Conservation (phyloP, 352 stramenopile species). For the Phytophthora nicotianae region DNA sequence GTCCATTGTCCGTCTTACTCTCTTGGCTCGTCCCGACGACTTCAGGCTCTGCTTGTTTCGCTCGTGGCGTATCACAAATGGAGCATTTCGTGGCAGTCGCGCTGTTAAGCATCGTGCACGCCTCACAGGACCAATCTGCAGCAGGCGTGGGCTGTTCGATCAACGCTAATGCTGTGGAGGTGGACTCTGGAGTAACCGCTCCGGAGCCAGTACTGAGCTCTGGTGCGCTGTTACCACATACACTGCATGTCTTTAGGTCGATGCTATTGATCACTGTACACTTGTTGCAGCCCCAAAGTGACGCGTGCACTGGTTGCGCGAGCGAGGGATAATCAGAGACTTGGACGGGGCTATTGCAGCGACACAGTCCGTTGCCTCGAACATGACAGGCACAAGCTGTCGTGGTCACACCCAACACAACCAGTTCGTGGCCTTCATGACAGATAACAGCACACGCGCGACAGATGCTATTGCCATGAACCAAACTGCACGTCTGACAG, state of each 20-base stretch:
- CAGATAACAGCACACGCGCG: constrained; percentile 73
- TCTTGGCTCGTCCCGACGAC: constrained; percentile 23
- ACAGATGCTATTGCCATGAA: constrained; percentile 73
- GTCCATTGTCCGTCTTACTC: constrained; percentile 44
- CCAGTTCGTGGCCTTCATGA: constrained; percentile 83
- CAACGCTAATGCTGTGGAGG: constrained; percentile 53
- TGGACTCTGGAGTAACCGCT: constrained; percentile 36
- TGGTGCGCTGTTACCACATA: constrained; percentile 56
- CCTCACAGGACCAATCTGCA: constrained; percentile 71
- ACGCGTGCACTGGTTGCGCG: constrained; percentile 39
- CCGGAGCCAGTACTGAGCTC: constrained; percentile 11
- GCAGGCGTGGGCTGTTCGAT: constrained; percentile 34
- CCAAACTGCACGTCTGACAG: constrained; percentile 82
- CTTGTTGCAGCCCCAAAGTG: constrained; percentile 78
- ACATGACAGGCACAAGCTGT: constrained; percentile 76
- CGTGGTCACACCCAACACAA: constrained; percentile 70
- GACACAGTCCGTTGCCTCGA: constrained; percentile 57
- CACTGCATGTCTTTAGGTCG: constrained; percentile 57
- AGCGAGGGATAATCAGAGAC: constrained; percentile 46
- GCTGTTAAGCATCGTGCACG: constrained; percentile 82
- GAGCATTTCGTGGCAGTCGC: constrained; percentile 63
- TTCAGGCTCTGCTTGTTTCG: constrained; percentile 31
- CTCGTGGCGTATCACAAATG: constrained; percentile 67
- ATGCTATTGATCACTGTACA: constrained; percentile 84
- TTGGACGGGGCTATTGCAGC: constrained; percentile 48